phyloP scores from a whole-genome alignment of 768 basidiomycete species.

The Leccinum longicurvipes region DNA sequence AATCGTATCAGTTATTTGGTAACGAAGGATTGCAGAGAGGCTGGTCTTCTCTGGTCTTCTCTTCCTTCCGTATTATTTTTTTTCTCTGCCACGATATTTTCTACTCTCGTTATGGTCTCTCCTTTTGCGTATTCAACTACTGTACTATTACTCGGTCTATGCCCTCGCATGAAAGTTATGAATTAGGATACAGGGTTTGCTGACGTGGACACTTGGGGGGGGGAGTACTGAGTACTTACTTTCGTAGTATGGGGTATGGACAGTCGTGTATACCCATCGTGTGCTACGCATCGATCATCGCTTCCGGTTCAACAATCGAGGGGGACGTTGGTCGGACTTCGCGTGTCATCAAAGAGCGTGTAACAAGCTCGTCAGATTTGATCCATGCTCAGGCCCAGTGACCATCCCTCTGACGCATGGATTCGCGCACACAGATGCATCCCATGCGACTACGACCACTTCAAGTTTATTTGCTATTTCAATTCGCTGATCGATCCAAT shows the following conservation, averaged over 20 bases:
- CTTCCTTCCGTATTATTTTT: slow-evolving; percentile 5
- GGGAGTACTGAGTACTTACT: too few relatives aligned
- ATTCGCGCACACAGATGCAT: too few relatives aligned
- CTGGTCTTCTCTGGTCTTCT: slow-evolving; percentile 13
- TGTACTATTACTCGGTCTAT: background rate
- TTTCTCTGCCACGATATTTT: background rate
- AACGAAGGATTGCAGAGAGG: slow-evolving; percentile 14
- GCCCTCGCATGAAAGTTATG: background rate
- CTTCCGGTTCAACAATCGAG: background rate
- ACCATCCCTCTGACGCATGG: background rate
- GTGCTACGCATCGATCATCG: background rate
- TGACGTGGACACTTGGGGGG: too few relatives aligned
- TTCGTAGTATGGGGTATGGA: background rate
- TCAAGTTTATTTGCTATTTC: too few relatives aligned
- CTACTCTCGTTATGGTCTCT: background rate
- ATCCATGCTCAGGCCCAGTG: background rate
- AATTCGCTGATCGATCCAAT: background rate
- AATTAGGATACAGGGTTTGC: background rate
- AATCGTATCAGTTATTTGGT: slow-evolving; percentile 22
- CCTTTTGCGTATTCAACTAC: background rate
- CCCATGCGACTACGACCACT: background rate
- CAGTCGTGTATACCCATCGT: background rate
- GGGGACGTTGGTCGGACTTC: background rate
- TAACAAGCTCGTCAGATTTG: background rate
- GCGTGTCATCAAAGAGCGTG: background rate